Evolutionary conservation across 805 yeast genomes (phyloP).

Genomic region (Saccharomyces eubayanus): DNA sequence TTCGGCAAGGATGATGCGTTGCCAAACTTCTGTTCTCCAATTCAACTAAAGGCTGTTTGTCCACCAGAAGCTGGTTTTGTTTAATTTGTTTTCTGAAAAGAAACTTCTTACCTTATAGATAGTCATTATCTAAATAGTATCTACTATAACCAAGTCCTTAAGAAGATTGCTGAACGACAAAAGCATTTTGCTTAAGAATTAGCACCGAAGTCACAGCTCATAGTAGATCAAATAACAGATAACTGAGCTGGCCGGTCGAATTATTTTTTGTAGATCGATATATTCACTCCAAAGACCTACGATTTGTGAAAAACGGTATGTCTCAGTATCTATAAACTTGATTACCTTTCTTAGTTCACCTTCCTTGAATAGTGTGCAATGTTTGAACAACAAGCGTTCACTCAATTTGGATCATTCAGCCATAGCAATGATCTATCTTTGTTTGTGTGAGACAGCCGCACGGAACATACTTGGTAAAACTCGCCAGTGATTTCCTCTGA

Average conservation of each 20-base stretch:
- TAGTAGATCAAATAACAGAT: no score
- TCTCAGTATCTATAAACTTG: neutral
- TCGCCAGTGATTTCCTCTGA: slow-evolving; percentile 4
- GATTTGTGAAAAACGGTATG: neutral
- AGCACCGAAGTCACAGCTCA: no score
- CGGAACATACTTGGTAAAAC: slow-evolving; percentile 19
- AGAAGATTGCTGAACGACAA: no score
- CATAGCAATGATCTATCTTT: slow-evolving; percentile 19
- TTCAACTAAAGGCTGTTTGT: slow-evolving; percentile 6
- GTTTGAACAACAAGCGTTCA: neutral
- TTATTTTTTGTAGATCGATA: neutral
- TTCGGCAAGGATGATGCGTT: slow-evolving; percentile 7
- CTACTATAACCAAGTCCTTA: neutral
- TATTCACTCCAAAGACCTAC: neutral
- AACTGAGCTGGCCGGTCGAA: no score
- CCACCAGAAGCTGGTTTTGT: neutral
- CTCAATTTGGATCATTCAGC: slow-evolving; percentile 15
- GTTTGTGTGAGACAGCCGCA: slow-evolving; percentile 26
- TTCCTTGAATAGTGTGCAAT: neutral
- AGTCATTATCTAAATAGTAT: neutral
- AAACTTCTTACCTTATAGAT: neutral
- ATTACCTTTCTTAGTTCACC: neutral
- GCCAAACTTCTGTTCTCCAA: slow-evolving; percentile 9
- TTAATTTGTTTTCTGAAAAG: neutral
- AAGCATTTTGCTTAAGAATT: neutral